These are phyloP conservation scores for Saccharomycopsis selenospora DNA, from an alignment of 805 yeast genomes.

Conservation along the genomic window DNA sequence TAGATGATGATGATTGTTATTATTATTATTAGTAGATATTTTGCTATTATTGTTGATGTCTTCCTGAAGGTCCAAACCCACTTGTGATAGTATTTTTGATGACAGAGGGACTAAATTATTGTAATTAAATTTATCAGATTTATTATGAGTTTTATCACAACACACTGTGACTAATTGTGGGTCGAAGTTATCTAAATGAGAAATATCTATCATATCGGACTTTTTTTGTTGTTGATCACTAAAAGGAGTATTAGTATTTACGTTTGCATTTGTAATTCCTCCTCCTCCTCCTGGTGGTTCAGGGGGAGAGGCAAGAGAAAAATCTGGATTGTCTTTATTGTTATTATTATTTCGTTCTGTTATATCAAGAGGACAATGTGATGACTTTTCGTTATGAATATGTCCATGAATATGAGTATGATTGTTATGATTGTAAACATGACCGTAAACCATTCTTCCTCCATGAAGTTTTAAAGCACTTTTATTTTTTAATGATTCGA, in stretches of 20 bases:
- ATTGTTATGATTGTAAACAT: slow-evolving; percentile 40
- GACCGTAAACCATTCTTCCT: slow-evolving; percentile 43
- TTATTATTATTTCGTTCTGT: background rate
- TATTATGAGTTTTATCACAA: slow-evolving; percentile 16
- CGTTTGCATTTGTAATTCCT: background rate
- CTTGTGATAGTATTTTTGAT: background rate
- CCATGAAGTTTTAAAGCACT: slow-evolving; percentile 12
- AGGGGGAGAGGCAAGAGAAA: too few relatives aligned
- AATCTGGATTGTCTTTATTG: too few relatives aligned
- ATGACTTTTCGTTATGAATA: slow-evolving; percentile 39
- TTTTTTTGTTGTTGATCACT: background rate
- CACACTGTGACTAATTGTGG: slow-evolving; percentile 17
- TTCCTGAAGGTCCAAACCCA: background rate
- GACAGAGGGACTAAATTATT: too few relatives aligned
- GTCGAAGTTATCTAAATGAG: background rate
- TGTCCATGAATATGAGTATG: slow-evolving; percentile 46
- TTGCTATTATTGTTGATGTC: too few relatives aligned
- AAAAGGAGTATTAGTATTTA: background rate
- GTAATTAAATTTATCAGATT: too few relatives aligned
- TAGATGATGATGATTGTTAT: slow-evolving; percentile 12
- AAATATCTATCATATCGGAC: background rate
- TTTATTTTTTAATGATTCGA: slow-evolving; percentile 16
- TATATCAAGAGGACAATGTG: slow-evolving; percentile 20
- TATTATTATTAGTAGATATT: background rate
- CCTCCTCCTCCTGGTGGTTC: background rate